These are phyloP conservation scores for Rhododendron mucronatum DNA, from an alignment of 148 eudicot genomes.

Conservation along the genomic window DNA sequence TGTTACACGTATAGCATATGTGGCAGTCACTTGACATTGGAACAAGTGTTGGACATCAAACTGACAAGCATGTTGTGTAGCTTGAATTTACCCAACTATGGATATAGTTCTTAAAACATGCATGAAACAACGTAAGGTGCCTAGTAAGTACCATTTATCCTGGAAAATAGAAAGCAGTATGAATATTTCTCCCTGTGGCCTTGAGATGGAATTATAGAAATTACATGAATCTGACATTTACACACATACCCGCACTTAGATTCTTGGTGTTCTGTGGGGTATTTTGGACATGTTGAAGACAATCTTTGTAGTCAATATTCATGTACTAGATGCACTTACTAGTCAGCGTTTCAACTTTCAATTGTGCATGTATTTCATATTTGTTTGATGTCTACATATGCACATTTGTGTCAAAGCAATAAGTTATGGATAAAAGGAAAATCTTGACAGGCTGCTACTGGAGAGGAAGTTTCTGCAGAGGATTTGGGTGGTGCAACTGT, in stretches of 20 bases:
- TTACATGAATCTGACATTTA: not conserved
- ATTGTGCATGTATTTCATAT: not conserved
- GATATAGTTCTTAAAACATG: not conserved
- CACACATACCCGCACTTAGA: not conserved
- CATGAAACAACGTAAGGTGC: not conserved
- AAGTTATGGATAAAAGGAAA: constrained; percentile 19
- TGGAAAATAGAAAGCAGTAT: not conserved
- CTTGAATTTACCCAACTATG: not conserved
- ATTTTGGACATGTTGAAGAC: not conserved
- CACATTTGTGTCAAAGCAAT: constrained; percentile 7
- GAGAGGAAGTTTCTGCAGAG: constrained; percentile 98
- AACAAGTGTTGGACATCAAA: not conserved
- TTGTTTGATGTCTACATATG: not conserved
- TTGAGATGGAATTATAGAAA: not conserved
- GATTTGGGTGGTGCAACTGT: constrained; percentile 97
- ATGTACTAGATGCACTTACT: not conserved
- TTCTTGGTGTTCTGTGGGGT: not conserved
- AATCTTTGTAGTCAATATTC: not conserved
- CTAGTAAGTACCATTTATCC: not conserved
- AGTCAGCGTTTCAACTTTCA: not conserved
- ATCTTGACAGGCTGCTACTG: constrained; percentile 89
- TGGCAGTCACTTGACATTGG: not conserved
- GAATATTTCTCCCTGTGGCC: not conserved
- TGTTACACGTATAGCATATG: not conserved
- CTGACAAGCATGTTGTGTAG: not conserved